These are phyloP conservation scores for Garcia nutans DNA, from an alignment of 345 rosid genomes.

Conservation along the genomic window DNA sequence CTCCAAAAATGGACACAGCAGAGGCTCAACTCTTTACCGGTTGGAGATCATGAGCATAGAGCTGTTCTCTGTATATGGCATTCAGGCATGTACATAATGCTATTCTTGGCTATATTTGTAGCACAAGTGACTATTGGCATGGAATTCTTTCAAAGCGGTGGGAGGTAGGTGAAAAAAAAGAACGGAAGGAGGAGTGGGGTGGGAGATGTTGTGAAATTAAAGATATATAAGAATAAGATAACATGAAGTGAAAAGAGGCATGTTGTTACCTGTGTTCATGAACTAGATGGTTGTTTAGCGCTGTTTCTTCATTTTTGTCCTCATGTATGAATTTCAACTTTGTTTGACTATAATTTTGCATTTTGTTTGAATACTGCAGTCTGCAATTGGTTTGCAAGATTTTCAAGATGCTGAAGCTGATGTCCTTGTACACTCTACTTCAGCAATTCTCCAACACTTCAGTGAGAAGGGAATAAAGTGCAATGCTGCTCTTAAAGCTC, in stretches of 20 bases:
- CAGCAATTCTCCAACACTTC: conserved; percentile 66
- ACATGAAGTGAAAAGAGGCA: neutral
- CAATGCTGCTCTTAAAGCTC: conserved; percentile 69
- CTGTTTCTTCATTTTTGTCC: neutral
- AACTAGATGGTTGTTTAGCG: neutral
- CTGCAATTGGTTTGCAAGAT: conserved; percentile 59
- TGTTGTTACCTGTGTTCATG: neutral
- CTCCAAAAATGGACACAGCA: conserved; percentile 43
- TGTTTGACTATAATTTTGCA: conserved; percentile 12
- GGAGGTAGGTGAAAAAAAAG: no score
- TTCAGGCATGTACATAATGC: conserved; percentile 55
- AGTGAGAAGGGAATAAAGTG: conserved; percentile 57
- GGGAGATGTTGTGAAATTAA: neutral
- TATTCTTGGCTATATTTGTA: conserved; percentile 11
- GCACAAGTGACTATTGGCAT: neutral
- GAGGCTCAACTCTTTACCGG: conserved; percentile 57
- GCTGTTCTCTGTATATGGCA: conserved; percentile 76
- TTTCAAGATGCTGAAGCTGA: conserved; percentile 96
- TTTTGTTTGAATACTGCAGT: conserved; percentile 48
- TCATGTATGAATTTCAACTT: neutral
- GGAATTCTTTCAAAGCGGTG: neutral
- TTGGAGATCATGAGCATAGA: conserved; percentile 80
- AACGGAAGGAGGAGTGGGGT: no score
- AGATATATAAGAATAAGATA: neutral
- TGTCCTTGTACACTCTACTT: conserved; percentile 61